Conservation (phyloP, 345 rosid genomes). For the Melastoma malabathricum region DNA sequence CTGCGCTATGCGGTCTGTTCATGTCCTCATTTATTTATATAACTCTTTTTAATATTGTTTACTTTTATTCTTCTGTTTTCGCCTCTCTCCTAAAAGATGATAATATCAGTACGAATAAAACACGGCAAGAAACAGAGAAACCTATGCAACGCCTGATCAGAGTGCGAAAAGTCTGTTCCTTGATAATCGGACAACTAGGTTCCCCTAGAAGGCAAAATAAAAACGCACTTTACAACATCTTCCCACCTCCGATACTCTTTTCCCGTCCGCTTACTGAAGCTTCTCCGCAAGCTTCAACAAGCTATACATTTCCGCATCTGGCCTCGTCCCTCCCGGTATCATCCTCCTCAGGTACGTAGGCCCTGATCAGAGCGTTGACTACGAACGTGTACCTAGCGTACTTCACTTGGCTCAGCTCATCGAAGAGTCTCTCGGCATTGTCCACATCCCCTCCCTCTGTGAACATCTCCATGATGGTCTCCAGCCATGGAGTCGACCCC, state of each 20-base stretch:
- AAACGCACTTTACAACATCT: too few species aligned
- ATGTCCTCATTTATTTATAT: too few species aligned
- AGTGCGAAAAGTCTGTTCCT: too few species aligned
- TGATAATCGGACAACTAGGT: too few species aligned
- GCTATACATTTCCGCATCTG: constrained; percentile 88
- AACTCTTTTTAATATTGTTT: too few species aligned
- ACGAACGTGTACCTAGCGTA: constrained; percentile 66
- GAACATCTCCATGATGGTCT: constrained; percentile 60
- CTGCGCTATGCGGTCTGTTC: constrained; percentile 83
- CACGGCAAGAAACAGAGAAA: too few species aligned
- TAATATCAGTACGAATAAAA: too few species aligned
- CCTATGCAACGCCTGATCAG: too few species aligned
- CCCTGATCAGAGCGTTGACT: constrained; percentile 64
- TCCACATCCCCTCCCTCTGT: constrained; percentile 63
- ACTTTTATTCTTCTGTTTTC: too few species aligned
- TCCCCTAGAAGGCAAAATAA: too few species aligned
- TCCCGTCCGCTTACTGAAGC: constrained; percentile 4
- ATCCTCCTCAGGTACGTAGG: constrained; percentile 75
- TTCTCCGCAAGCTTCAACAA: constrained; percentile 66
- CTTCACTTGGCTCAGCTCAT: constrained; percentile 50
- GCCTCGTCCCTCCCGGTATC: constrained; percentile 84
- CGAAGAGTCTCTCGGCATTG: constrained; percentile 65
- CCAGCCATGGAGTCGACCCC: constrained; percentile 79
- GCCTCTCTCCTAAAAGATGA: too few species aligned
- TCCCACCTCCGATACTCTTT: too few species aligned